These are phyloP conservation scores for Austropuccinia psidii DNA, from an alignment of 1,284 basidiomycete genomes.

Conservation along the genomic window DNA sequence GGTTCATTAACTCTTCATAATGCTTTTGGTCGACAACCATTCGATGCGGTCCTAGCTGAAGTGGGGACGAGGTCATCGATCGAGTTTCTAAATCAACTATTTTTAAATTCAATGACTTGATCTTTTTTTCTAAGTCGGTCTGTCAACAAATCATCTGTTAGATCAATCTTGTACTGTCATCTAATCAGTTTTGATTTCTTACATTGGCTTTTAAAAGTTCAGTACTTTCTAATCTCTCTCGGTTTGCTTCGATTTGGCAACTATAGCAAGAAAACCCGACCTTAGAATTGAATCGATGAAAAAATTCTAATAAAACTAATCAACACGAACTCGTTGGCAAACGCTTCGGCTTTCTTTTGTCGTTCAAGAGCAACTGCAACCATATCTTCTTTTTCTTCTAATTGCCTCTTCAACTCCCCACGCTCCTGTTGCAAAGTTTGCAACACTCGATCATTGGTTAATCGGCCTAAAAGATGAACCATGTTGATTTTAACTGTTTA, in stretches of 20 bases:
- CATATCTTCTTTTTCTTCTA: slow-evolving; percentile 69
- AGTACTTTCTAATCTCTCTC: slow-evolving; percentile 66
- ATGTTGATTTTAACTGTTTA: too few species aligned
- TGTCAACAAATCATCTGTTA: too few species aligned
- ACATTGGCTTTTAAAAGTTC: slow-evolving; percentile 69
- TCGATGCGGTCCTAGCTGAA: slow-evolving; percentile 47
- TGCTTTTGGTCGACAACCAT: slow-evolving; percentile 55
- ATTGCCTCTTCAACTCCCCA: slow-evolving; percentile 65
- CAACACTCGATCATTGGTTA: slow-evolving; percentile 64
- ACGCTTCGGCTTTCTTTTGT: slow-evolving; percentile 68
- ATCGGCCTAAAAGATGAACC: slow-evolving; percentile 21
- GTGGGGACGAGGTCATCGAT: slow-evolving; percentile 59
- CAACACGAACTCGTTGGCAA: slow-evolving; percentile 56
- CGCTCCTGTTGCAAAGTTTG: slow-evolving; percentile 68
- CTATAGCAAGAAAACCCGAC: not conserved
- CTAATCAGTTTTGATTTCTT: too few species aligned
- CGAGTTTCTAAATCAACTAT: slow-evolving; percentile 72
- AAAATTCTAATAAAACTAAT: not conserved
- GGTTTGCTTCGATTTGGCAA: slow-evolving; percentile 64
- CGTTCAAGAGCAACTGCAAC: slow-evolving; percentile 63
- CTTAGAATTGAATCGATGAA: not conserved
- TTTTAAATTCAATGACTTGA: slow-evolving; percentile 69
- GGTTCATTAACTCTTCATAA: slow-evolving; percentile 63
- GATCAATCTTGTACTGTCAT: not conserved
- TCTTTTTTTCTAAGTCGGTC: slow-evolving; percentile 71